These are phyloP conservation scores for Holtermannia corniformis DNA, from an alignment of 768 basidiomycete genomes.

Conservation along the genomic window DNA sequence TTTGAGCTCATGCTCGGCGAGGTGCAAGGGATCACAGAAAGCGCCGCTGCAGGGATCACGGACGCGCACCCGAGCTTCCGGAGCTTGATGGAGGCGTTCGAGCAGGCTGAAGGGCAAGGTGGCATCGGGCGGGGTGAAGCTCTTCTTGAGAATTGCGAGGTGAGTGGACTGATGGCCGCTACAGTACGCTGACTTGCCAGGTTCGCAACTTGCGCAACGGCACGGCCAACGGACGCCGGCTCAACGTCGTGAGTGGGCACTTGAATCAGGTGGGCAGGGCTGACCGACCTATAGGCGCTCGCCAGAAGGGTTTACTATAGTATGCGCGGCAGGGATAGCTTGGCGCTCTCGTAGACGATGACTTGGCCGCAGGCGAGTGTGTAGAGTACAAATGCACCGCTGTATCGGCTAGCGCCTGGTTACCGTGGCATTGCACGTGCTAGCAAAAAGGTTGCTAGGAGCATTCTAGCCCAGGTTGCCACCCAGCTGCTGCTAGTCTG, in stretches of 20 bases:
- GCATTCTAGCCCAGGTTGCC: no score
- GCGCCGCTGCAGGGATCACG: slow-evolving; percentile 29
- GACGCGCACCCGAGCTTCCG: slow-evolving; percentile 25
- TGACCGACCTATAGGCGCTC: slow-evolving; percentile 12
- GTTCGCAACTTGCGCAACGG: slow-evolving; percentile 24
- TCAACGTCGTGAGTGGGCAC: slow-evolving; percentile 16
- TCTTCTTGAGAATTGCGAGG: slow-evolving; percentile 31
- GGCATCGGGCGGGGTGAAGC: slow-evolving; percentile 13
- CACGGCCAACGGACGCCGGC: slow-evolving; percentile 17
- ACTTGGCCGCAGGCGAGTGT: no score
- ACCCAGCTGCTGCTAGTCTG: no score
- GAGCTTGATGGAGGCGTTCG: slow-evolving; percentile 35
- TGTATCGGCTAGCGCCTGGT: no score
- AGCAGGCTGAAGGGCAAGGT: slow-evolving; percentile 26
- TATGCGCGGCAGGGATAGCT: slow-evolving; percentile 28
- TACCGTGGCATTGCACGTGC: no score
- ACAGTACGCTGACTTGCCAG: slow-evolving; percentile 6
- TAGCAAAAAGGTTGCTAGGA: no score
- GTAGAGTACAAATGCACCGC: no score
- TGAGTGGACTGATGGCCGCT: slow-evolving; percentile 10
- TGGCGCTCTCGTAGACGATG: slow-evolving; percentile 29
- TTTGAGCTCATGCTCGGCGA: slow-evolving; percentile 40
- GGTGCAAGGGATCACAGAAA: slow-evolving; percentile 35
- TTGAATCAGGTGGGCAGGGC: background rate
- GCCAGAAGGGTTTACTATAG: slow-evolving; percentile 26